Evolutionary conservation across 2,329 filamentous ascomycete genomes (phyloP).

Genomic region (Elsinoe fawcettii): DNA sequence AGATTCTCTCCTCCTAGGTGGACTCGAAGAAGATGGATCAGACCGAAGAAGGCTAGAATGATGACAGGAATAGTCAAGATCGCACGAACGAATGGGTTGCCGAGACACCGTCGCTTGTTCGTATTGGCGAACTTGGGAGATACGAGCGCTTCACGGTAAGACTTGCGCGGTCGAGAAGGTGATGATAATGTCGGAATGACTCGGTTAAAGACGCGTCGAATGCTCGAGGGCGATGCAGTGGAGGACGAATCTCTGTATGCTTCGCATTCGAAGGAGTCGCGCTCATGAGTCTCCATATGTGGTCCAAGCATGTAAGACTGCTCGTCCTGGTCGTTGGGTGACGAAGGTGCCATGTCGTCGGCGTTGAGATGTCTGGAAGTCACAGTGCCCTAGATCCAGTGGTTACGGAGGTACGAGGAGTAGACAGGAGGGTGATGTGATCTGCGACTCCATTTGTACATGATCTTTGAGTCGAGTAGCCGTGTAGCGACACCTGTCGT

Average conservation of each 20-base stretch:
- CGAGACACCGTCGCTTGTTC: not conserved
- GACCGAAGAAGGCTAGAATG: conserved; percentile 24
- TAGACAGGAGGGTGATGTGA: not conserved
- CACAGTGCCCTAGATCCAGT: not conserved
- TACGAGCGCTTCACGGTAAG: not conserved
- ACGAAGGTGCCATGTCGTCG: not conserved
- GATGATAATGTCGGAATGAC: not conserved
- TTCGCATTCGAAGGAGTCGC: conserved; percentile 10
- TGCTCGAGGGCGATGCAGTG: not conserved
- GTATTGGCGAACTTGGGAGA: not conserved
- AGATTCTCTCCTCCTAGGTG: conserved; percentile 31
- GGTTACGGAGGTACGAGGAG: not conserved
- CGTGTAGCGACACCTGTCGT: not conserved
- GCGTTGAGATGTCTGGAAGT: not conserved
- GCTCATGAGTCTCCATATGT: not conserved
- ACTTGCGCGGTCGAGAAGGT: not conserved
- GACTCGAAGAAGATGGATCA: conserved; percentile 36
- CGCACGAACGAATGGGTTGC: not conserved
- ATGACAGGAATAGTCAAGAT: conserved; percentile 14
- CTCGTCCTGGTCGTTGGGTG: not conserved
- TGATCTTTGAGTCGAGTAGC: not conserved
- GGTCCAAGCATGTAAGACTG: conserved; percentile 7
- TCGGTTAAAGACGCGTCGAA: conserved; percentile 1
- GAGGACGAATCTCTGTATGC: conserved; percentile 1
- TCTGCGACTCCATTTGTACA: conserved; percentile 2